Evolutionary conservation across 2,329 filamentous ascomycete species (phyloP).

Genomic region (Trichoderma semiorbis): DNA sequence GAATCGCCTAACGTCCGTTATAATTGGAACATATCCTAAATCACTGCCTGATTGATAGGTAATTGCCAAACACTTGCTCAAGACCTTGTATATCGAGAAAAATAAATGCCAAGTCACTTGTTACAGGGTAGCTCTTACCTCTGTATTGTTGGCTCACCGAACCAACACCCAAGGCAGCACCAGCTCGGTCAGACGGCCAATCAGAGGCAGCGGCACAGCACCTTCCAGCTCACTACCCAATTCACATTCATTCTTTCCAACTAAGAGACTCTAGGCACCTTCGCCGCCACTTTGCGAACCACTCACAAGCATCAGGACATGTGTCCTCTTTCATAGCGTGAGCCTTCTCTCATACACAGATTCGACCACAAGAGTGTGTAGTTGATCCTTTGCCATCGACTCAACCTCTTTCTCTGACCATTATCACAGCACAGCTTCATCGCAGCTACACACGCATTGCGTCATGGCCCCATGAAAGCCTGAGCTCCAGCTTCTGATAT

Average conservation of each 20-base stretch:
- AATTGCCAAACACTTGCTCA: background rate
- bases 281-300: background rate
- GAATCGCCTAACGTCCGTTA: too few relatives aligned
- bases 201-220: background rate
- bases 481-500: background rate
- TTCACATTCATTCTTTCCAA: background rate
- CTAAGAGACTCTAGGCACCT: conserved; percentile 5
- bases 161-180: background rate
- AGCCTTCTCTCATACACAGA: background rate
- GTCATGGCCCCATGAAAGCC: background rate
- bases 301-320: conserved; percentile 23
- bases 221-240: background rate
- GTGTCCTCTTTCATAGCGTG: conserved; percentile 23
- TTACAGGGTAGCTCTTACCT: background rate
- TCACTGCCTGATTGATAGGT: background rate
- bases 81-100: background rate
- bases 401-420: too few relatives aligned
- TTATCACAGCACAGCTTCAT: background rate
- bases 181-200: background rate
- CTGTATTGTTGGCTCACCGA: background rate
- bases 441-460: background rate
- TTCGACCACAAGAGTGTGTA: background rate
- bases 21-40: too few relatives aligned
- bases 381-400: background rate
- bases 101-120: background rate